Percentiles rank a stretch among this genome's conserved stretches.
phyloP scores from a whole-genome alignment of 306 rosid species.

The Rubus idaeus region DNA sequence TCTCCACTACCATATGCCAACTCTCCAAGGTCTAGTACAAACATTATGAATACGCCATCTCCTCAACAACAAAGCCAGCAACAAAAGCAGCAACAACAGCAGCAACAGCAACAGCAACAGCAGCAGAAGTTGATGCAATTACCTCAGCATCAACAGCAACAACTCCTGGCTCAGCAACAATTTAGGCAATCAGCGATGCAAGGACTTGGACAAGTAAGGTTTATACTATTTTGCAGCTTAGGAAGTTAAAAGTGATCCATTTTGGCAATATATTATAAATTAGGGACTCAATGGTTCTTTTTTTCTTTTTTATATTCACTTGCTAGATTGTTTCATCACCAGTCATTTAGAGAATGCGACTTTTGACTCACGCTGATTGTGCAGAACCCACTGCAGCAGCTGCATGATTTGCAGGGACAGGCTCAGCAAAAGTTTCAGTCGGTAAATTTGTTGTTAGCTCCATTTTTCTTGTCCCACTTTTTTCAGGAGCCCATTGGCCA shows the following conservation, averaged over 20 bases:
- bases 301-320: background rate
- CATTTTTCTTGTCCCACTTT: background rate
- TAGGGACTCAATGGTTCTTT: background rate
- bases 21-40: conserved; percentile 85
- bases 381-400: conserved; percentile 38
- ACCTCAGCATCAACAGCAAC: conserved; percentile 75
- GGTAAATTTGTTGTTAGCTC: conserved; percentile 22
- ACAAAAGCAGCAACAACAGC: conserved; percentile 51
- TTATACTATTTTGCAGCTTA: background rate
- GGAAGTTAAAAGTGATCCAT: background rate
- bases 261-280: background rate
- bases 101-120: conserved; percentile 32
- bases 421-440: conserved; percentile 45
- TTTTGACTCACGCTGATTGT: conserved; percentile 13
- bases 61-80: conserved; percentile 89
- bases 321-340: background rate
- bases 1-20: conserved; percentile 92
- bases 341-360: background rate
- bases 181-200: conserved; percentile 77
- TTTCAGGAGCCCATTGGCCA: background rate
- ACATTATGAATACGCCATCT: conserved; percentile 83
- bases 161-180: conserved; percentile 85
- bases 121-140: conserved; percentile 76
- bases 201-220: conserved; percentile 80
- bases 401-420: conserved; percentile 53